phyloP scores from a whole-genome alignment of 1,284 basidiomycete genomes.

The Ganoderma boninense region DNA sequence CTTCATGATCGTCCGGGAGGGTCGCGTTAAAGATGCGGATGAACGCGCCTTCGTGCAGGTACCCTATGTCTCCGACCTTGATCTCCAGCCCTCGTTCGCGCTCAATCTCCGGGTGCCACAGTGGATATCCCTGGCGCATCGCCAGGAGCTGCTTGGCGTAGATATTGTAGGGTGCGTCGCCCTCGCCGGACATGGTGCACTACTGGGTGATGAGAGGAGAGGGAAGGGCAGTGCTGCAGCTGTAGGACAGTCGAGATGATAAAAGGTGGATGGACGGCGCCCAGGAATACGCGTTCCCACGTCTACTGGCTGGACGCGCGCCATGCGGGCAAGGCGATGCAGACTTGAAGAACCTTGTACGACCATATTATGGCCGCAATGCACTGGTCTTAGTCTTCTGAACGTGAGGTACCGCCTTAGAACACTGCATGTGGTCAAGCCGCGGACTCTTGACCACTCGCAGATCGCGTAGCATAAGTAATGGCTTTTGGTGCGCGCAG shows the following conservation, averaged over 20 bases:
- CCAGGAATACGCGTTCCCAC: background rate
- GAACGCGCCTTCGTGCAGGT: conserved; percentile 39
- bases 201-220: background rate
- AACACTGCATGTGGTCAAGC: background rate
- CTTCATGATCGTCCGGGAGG: conserved; percentile 26
- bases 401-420: background rate
- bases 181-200: background rate
- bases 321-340: background rate
- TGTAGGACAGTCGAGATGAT: conserved; percentile 7
- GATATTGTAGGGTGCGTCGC: conserved; percentile 18
- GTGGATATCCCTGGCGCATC: conserved; percentile 30
- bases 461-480: background rate
- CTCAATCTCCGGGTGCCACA: conserved; percentile 35
- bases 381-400: background rate
- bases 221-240: background rate
- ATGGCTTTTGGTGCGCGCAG: background rate
- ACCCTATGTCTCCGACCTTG: conserved; percentile 42
- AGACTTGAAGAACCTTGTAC: conserved; percentile 1
- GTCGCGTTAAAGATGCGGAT: conserved; percentile 43
- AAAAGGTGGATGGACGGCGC: conserved; percentile 8
- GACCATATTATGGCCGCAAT: too few species aligned
- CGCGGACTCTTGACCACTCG: background rate
- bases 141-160: conserved; percentile 31
- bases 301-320: background rate
- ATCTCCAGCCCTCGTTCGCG: conserved; percentile 20